Conservation (phyloP, 2,329 filamentous ascomycete genomes). For the Penicillium crustosum region DNA sequence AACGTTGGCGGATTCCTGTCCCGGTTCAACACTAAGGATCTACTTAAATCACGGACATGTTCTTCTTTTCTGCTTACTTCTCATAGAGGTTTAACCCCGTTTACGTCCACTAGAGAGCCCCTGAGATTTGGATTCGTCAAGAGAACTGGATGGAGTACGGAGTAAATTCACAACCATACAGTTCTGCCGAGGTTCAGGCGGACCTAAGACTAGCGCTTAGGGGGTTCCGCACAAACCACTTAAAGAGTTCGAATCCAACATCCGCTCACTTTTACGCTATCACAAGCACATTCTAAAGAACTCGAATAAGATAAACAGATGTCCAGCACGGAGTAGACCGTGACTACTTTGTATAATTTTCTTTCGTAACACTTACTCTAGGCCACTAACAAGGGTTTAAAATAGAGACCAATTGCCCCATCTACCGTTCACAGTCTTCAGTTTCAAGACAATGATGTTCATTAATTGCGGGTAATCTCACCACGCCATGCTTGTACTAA, state of each 20-base stretch:
- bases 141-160: neutral
- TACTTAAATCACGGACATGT: constrained; percentile 3
- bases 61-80: neutral
- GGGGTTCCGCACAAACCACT: constrained; percentile 1
- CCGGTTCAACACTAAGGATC: constrained; percentile 2
- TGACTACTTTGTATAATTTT: neutral
- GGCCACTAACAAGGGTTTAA: neutral
- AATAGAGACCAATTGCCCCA: constrained; percentile 1
- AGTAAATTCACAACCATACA: neutral
- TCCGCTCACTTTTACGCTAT: constrained; percentile 1
- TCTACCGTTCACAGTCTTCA: constrained; percentile 7
- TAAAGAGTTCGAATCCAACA: neutral
- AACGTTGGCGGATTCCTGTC: constrained; percentile 23
- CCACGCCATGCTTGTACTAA: constrained; percentile 15
- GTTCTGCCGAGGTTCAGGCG: neutral
- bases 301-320: constrained; percentile 4
- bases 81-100: neutral
- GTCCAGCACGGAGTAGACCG: constrained; percentile 10
- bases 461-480: neutral
- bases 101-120: neutral
- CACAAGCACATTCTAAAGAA: neutral
- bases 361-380: neutral
- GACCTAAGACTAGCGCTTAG: neutral
- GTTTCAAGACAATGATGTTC: constrained; percentile 16
- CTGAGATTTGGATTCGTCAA: neutral